Evolutionary conservation across 2,329 filamentous ascomycete species (phyloP), one percentile per base, ranked within the genome.

Genomic region (Microcera coccophila): DNA sequence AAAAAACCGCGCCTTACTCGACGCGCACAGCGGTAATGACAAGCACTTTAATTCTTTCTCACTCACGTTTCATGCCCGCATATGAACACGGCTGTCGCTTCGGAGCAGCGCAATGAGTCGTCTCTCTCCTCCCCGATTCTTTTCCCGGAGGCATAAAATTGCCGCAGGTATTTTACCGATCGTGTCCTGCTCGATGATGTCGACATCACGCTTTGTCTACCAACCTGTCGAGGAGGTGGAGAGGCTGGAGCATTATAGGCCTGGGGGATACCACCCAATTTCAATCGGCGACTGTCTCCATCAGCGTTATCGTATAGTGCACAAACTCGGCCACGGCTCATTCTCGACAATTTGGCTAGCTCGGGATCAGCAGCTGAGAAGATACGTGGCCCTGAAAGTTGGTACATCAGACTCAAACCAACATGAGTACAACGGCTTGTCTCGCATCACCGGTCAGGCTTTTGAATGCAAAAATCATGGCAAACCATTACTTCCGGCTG

Each of bases 181-280:
- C 16, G 4, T 42, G 15, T 24, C 33, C 29, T 31, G 31, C 22
- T 41, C 21, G 3, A 37, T 10, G 12, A 41, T 20, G n/a, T 37
- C 29, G 16, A 15, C 12, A 2, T 22, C 37, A 33, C n/a, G 2
- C 16, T 2, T 39, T 14, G 34, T 36, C 17, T 60, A 58, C n/a
- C 37, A 42, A 8, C 41, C 42, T 21, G 52, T 61, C 1, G 42
- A 55, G 18, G 52, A 49, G n/a, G 61, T 58, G 11, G 59, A 62
- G 31, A 42, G 16, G 4, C 45, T 55, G 2, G 40, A 50, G 11
- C 12, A 54, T 35, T 71, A 71, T 45, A 37, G 44, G 8, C 52
- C 50, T 2, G 64, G 65, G 4, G 67, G 66, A 10, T 71, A 66
- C 46, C 64, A 71, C 39, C 67, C 69, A 4, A 54, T 68, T 10